Conservation (phyloP, 2,329 filamentous ascomycete species). For the Colletotrichum lupini region DNA sequence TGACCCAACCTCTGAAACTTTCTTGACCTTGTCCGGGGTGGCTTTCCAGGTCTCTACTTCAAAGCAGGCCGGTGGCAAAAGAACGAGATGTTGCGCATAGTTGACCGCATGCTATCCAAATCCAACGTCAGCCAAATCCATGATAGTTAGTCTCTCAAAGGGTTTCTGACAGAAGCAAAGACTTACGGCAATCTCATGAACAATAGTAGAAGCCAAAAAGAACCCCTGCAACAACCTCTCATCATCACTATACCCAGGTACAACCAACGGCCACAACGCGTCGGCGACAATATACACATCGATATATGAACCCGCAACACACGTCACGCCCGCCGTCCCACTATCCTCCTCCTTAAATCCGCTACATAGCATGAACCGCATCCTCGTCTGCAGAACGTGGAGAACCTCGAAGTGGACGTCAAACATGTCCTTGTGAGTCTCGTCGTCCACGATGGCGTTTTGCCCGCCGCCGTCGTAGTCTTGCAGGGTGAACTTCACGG, state of each 20-base stretch:
- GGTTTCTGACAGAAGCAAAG: no score
- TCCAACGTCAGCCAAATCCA: neutral
- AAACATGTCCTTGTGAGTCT: no score
- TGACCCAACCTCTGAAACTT: neutral
- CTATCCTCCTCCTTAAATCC: neutral
- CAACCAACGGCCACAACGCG: neutral
- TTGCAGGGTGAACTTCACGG: neutral
- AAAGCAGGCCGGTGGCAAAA: neutral
- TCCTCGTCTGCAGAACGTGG: neutral
- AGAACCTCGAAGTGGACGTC: neutral
- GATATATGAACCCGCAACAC: neutral
- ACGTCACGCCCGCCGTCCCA: neutral
- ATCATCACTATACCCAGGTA: neutral
- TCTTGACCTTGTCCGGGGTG: neutral
- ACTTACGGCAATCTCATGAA: constrained; percentile 1
- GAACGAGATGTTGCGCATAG: neutral
- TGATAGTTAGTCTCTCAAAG: neutral
- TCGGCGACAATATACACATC: neutral
- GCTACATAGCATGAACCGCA: neutral
- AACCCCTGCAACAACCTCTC: neutral
- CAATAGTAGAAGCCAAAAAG: neutral
- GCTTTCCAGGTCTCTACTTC: neutral
- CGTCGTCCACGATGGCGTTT: neutral
- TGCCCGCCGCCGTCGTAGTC: neutral
- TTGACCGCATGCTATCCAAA: neutral